These are phyloP conservation scores for Monilinia aucupariae DNA, from an alignment of 2,329 filamentous ascomycete species.

Conservation along the genomic window DNA sequence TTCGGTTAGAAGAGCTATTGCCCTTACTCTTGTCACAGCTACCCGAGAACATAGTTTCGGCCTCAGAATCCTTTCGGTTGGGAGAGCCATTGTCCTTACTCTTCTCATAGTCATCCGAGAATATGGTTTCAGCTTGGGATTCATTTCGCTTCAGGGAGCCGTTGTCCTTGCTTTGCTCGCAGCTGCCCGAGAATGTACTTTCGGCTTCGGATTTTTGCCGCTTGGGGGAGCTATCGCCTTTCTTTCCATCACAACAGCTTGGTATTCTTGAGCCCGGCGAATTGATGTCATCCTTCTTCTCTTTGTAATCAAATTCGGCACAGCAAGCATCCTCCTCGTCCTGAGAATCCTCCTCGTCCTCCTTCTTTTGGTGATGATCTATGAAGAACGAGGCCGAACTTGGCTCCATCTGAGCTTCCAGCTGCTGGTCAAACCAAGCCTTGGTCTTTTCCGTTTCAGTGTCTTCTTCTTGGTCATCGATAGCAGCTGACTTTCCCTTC, in stretches of 20 bases:
- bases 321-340: background rate
- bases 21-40: conserved; percentile 1
- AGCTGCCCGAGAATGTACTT: conserved; percentile 6
- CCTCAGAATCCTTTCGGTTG: background rate
- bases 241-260: conserved; percentile 13
- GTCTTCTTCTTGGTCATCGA: background rate
- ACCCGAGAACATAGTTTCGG: background rate
- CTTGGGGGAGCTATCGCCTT: background rate
- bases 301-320: background rate
- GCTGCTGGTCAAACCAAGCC: conserved; percentile 6
- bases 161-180: background rate
- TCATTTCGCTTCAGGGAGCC: background rate
- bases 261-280: conserved; percentile 1
- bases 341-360: background rate
- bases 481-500: background rate
- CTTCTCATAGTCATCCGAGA: background rate
- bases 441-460: background rate
- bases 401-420: background rate
- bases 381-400: background rate
- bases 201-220: conserved; percentile 5
- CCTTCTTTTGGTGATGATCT: background rate
- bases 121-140: background rate
- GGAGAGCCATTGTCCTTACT: background rate
- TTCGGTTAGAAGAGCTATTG: background rate
- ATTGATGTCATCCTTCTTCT: background rate